A percentile compares a stretch with the other conserved stretches of the same genome.
These are phyloP conservation scores for Gossypium aridum DNA, from an alignment of 441 rosid genomes.

Conservation along the genomic window DNA sequence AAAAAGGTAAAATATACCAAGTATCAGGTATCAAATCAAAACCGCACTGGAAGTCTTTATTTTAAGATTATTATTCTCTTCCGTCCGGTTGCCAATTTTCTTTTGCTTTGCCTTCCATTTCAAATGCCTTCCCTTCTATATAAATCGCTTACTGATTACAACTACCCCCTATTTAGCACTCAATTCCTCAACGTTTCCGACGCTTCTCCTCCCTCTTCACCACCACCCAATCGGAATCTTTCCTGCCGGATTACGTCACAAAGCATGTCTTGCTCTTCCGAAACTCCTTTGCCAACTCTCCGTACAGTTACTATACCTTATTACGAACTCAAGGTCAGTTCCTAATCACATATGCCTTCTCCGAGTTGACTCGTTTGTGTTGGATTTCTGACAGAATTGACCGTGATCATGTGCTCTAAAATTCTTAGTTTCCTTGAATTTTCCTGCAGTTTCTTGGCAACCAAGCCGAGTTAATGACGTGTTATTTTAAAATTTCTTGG, in stretches of 20 bases:
- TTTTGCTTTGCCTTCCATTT: neutral
- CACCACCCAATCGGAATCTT: slow-evolving; percentile 17
- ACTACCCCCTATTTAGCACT: neutral
- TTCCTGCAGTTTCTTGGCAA: slow-evolving; percentile 1
- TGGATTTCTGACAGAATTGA: neutral
- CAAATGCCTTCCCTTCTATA: neutral
- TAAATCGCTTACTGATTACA: neutral
- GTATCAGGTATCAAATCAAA: neutral
- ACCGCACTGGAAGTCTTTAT: neutral
- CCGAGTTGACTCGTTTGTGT: neutral
- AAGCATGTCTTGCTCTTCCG: slow-evolving; percentile 38
- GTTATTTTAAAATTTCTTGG: neutral
- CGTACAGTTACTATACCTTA: slow-evolving; percentile 64
- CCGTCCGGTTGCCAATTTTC: neutral
- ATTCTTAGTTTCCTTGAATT: neutral
- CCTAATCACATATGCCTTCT: neutral
- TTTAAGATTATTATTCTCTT: neutral
- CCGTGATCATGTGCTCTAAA: neutral
- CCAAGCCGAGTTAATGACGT: slow-evolving; percentile 7
- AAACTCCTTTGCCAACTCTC: slow-evolving; percentile 37
- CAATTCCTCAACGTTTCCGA: neutral
- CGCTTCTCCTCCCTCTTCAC: slow-evolving; percentile 10
- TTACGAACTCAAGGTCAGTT: slow-evolving; percentile 60
- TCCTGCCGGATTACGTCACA: slow-evolving; percentile 20
- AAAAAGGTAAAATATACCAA: neutral